Evolutionary conservation across 345 rosid species (phyloP), one percentile per base, ranked within the genome.

Genomic region (Syzygium grande): DNA sequence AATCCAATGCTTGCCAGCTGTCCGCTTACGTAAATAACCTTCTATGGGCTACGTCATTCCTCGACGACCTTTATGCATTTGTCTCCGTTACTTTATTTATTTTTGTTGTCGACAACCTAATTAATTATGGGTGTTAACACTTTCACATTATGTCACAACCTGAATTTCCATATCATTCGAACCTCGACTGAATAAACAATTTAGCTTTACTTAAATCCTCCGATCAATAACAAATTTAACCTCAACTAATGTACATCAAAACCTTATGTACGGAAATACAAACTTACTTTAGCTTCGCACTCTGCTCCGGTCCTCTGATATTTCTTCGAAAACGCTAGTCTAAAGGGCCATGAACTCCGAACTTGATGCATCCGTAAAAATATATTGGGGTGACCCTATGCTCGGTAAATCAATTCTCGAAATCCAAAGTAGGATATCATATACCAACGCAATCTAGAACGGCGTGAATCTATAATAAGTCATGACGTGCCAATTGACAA

Each of bases 261-360:
- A 59, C 3, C 65, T 59, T 25, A 58, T 0, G 7, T 25, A 58
- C 12, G 27, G 6, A 58, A 58, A 58, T 58, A 58, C 27, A 58
- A 25, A n/a, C 65, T 25, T 58, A 25, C 29, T 59, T 59, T 59
- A 0, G 1, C 0, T 25, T 59, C 15, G 27, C 65, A 0, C 30
- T 59, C 0, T 59, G 8, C 29, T 59, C 1, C 0, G 27, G 0
- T 23, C 63, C 1, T 4, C 4, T 56, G 63, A 56, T 56, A 5
- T 56, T 54, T 54, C 58, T 56, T 23, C 14, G 5, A 27, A 58
- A 59, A 59, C 30, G 12, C 16, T 1, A 59, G 29, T 3, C 65
- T n/a, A 58, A 2, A 25, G 5, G 65, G 11, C 0, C 0, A 2
- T 25, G 11, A 25, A 25, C n/a, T 56, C 12, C 0, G 1, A 56